Evolutionary conservation across 2,329 filamentous ascomycete genomes (phyloP).

Genomic region (Aspergillus texensis): DNA sequence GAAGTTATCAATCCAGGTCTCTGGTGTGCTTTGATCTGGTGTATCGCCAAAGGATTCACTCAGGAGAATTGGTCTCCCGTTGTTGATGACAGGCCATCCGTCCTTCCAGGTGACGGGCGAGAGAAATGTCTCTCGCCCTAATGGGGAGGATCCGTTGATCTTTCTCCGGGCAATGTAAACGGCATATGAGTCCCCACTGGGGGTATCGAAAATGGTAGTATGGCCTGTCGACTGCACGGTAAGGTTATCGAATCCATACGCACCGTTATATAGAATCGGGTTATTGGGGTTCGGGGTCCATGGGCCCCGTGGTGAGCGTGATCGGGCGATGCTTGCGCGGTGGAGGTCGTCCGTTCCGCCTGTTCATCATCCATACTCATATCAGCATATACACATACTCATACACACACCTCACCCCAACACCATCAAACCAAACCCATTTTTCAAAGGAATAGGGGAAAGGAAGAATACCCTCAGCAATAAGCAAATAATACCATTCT

Average conservation of each 20-base stretch:
- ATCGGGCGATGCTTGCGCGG: constrained; percentile 7
- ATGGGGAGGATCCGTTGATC: neutral
- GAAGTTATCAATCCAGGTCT: constrained; percentile 1
- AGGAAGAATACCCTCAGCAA: neutral
- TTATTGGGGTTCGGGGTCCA: neutral
- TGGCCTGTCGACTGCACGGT: constrained; percentile 10
- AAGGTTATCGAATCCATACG: constrained; percentile 4
- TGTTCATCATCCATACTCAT: neutral
- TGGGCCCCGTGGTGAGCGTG: neutral
- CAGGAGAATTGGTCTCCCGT: neutral
- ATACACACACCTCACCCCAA: neutral
- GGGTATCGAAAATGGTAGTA: neutral
- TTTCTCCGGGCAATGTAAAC: constrained; percentile 4
- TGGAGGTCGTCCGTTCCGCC: constrained; percentile 6
- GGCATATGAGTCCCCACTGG: neutral
- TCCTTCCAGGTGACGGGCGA: constrained; percentile 1
- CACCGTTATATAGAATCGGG: constrained; percentile 10
- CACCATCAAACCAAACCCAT: neutral
- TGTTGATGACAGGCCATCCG: constrained; percentile 8
- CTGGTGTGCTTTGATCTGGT: neutral
- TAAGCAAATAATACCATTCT: constrained; percentile 6
- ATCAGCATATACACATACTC: neutral
- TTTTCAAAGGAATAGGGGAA: neutral
- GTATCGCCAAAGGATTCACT: neutral
- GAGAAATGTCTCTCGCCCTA: constrained; percentile 10